Evolutionary conservation across 768 basidiomycete species (phyloP), one percentile per base, ranked within the genome.

Genomic region (Cyathus striatus): DNA sequence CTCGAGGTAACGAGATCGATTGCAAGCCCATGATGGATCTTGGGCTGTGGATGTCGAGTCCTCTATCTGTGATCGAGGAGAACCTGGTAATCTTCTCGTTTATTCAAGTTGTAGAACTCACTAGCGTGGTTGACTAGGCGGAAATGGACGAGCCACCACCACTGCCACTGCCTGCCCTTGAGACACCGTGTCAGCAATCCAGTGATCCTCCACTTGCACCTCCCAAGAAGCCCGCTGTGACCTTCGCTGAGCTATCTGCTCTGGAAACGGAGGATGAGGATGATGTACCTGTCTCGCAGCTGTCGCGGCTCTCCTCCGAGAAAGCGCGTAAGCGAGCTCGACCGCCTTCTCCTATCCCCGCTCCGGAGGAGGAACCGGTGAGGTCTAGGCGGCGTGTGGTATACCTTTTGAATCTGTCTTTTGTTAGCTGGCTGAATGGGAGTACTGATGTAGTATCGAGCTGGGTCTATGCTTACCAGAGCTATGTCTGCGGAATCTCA

Each of bases 11-110:
- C 13, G 59, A 53, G 1, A 47, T 46, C 2, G 49, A 54, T 10
- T 43, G 47, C 5, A 64, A 60, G 32, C 62, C 70, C 1, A 67
- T 76, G 48, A 62, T 75, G 13, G 64, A 69, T 45, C 47, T 71
- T 39, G 62, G 59, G 36, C 45, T 60, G 1, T 72, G 65, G 60
- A 61, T 69, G 53, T 57, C 62, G 4, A 66, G 64, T 2, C 70
- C 65, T 44, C 64, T 68, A 5, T 41, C 13, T 6, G 14, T 17
- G 7, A 17, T n/a, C 18, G 10, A 5, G 4, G 25, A 32, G n/a
- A 14, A 42, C 24, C 27, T 6, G 41, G 41, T 42, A 20, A 9
- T 20, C 9, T 30, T 37, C n/a, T 37, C 20, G 20, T n/a, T 20
- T 20, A n/a, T 30, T n/a, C 27, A 30, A 9, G 9, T 30, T n/a